Percentiles rank a stretch among this genome's conserved stretches.
phyloP scores from a whole-genome alignment of 2,329 filamentous ascomycete species.

The Pseudogymnoascus sp. region DNA sequence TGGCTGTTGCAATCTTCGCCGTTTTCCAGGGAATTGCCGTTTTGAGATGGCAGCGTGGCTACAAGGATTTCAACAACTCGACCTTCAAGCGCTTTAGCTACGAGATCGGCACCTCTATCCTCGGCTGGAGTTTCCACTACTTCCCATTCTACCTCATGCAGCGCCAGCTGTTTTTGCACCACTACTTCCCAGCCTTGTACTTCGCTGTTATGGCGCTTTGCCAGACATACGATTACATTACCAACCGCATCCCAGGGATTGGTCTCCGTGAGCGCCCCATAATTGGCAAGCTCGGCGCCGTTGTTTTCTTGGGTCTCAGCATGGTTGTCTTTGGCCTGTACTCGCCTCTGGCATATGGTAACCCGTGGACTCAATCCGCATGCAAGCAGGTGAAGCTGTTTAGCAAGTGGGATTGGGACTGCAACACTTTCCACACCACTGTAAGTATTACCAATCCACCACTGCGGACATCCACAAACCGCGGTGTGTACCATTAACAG shows the following conservation, averaged over 20 bases:
- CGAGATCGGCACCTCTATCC: conserved; percentile 80
- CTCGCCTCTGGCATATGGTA: conserved; percentile 85
- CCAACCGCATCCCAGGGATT: conserved; percentile 62
- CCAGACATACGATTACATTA: conserved; percentile 81
- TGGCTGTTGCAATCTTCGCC: conserved; percentile 68
- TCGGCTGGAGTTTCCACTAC: conserved; percentile 97
- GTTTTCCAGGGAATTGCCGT: conserved; percentile 81
- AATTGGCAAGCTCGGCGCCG: conserved; percentile 66
- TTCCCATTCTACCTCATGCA: conserved; percentile 99
- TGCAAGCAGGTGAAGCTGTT: conserved; percentile 86
- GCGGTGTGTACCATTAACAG: background rate
- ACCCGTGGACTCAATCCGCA: conserved; percentile 82
- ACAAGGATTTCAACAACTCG: conserved; percentile 70
- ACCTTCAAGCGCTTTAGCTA: conserved; percentile 97
- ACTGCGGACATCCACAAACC: background rate
- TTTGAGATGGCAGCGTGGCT: conserved; percentile 91
- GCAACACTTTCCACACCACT: conserved; percentile 80
- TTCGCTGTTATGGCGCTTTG: conserved; percentile 86
- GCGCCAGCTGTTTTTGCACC: conserved; percentile 94
- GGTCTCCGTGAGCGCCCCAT: conserved; percentile 62
- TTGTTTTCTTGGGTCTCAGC: conserved; percentile 66
- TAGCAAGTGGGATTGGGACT: conserved; percentile 92
- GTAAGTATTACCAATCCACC: conserved; percentile 51
- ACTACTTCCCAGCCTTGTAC: conserved; percentile 95
- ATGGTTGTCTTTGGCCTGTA: conserved; percentile 76